These are phyloP conservation scores for Parastagonospora avenae DNA, from an alignment of 2,329 filamentous ascomycete genomes.

Conservation along the genomic window DNA sequence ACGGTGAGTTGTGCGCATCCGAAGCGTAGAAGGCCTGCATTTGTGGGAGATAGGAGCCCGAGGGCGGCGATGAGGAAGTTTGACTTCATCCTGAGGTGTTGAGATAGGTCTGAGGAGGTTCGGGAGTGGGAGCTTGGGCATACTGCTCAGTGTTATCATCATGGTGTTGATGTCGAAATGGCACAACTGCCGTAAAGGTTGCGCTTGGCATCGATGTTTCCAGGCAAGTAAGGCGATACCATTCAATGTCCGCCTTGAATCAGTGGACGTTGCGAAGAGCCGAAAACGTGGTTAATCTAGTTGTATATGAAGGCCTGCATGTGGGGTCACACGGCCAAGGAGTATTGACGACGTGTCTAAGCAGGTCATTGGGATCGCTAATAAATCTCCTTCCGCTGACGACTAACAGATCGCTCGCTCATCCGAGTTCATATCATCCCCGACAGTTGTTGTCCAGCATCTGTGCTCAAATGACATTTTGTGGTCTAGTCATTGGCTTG, in stretches of 20 bases:
- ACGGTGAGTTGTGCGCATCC: constrained; percentile 33
- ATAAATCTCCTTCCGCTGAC: not conserved
- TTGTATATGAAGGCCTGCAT: constrained; percentile 16
- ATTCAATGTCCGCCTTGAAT: not conserved
- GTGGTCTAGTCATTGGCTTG: too few relatives aligned
- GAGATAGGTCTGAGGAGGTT: not conserved
- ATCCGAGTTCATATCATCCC: too few relatives aligned
- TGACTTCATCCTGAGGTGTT: constrained; percentile 22
- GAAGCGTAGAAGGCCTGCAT: constrained; percentile 32
- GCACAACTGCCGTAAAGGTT: not conserved
- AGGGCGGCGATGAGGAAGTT: constrained; percentile 18
- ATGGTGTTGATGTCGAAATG: not conserved
- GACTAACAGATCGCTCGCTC: not conserved
- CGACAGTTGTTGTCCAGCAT: too few relatives aligned
- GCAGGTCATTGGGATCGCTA: not conserved
- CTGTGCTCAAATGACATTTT: too few relatives aligned
- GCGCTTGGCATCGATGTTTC: not conserved
- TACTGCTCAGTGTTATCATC: not conserved
- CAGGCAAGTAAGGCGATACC: not conserved
- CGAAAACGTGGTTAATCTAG: constrained; percentile 15
- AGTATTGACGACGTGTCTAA: constrained; percentile 4
- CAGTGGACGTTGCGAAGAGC: constrained; percentile 1
- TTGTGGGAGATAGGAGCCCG: constrained; percentile 22
- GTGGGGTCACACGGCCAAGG: constrained; percentile 11
- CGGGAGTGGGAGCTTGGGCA: not conserved